Percentiles rank a stretch among this genome's conserved stretches.
Conservation (phyloP, 2,329 filamentous ascomycete genomes). For the Lasiodiplodia sp. region DNA sequence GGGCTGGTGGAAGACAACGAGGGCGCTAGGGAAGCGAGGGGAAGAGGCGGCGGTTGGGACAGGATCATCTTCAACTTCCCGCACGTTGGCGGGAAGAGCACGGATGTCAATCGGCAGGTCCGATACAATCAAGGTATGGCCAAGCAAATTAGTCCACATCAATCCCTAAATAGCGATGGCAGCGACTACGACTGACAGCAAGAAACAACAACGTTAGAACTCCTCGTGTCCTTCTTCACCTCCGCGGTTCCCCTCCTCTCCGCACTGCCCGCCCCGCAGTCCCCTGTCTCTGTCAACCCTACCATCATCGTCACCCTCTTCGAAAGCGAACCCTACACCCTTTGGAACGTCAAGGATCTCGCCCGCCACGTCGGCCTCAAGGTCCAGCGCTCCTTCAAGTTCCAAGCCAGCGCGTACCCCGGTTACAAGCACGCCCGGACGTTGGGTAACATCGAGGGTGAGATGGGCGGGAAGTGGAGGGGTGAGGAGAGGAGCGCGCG, state of each 20-base stretch:
- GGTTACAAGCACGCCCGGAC: constrained; percentile 78
- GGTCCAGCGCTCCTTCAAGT: constrained; percentile 74
- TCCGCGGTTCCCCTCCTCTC: constrained; percentile 58
- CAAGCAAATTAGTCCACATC: background rate
- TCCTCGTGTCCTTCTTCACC: constrained; percentile 59
- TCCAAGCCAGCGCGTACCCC: constrained; percentile 71
- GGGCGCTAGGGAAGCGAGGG: constrained; percentile 31
- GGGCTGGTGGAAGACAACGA: background rate
- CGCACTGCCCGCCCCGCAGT: background rate
- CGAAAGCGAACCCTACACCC: constrained; percentile 90
- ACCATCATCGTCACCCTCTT: constrained; percentile 84
- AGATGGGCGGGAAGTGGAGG: constrained; percentile 54
- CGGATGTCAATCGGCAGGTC: constrained; percentile 93
- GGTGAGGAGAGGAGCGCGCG: constrained; percentile 56
- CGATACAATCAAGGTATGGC: constrained; percentile 76
- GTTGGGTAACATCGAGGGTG: constrained; percentile 63
- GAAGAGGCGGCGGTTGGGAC: constrained; percentile 64
- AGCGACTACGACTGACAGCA: background rate
- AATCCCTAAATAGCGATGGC: background rate
- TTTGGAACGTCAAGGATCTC: constrained; percentile 93
- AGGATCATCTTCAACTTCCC: constrained; percentile 95
- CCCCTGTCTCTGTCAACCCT: constrained; percentile 55
- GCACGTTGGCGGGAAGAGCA: constrained; percentile 90
- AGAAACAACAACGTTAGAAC: constrained; percentile 34
- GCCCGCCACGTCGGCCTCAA: constrained; percentile 77